A percentile compares a stretch with the other conserved stretches of the same genome.
phyloP scores from a whole-genome alignment of 2,329 filamentous ascomycete genomes.

The Amphichorda felina region DNA sequence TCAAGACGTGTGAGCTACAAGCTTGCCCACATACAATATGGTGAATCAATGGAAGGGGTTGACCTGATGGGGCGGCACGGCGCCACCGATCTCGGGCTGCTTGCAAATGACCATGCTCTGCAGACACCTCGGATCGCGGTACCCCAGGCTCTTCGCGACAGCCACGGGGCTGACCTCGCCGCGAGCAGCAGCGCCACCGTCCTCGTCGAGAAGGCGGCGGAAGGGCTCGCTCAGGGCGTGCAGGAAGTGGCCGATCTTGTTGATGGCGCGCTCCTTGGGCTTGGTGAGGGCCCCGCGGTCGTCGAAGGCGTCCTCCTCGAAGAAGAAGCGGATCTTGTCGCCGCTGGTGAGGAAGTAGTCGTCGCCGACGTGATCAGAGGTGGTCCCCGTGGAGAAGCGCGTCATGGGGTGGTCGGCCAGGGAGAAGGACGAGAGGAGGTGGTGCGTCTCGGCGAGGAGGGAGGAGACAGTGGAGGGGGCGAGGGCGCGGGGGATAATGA shows the following conservation, averaged over 20 bases:
- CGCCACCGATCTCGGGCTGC: slow-evolving; percentile 88
- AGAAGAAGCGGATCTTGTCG: slow-evolving; percentile 93
- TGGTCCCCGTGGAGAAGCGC: slow-evolving; percentile 85
- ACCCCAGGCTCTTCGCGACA: slow-evolving; percentile 62
- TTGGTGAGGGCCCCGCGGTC: slow-evolving; percentile 52
- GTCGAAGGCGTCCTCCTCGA: slow-evolving; percentile 87
- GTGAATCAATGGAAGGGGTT: too few species aligned
- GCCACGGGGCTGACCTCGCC: slow-evolving; percentile 33
- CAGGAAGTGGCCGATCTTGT: slow-evolving; percentile 76
- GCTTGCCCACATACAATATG: too few species aligned
- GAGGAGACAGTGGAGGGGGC: slow-evolving; percentile 49
- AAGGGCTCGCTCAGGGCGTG: slow-evolving; percentile 60
- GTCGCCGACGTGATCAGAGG: slow-evolving; percentile 76
- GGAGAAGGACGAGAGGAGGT: slow-evolving; percentile 62
- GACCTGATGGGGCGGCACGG: slow-evolving; percentile 80
- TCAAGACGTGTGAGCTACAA: too few species aligned
- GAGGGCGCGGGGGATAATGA: slow-evolving; percentile 73
- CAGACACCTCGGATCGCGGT: slow-evolving; percentile 61
- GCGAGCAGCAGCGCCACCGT: slow-evolving; percentile 20
- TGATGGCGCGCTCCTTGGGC: slow-evolving; percentile 76
- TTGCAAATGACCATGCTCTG: slow-evolving; percentile 99
- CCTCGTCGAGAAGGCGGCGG: slow-evolving; percentile 40
- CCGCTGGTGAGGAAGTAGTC: slow-evolving; percentile 85
- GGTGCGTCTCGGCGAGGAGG: slow-evolving; percentile 64
- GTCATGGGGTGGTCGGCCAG: slow-evolving; percentile 86